These are phyloP conservation scores for Populus nigra DNA, from an alignment of 345 rosid species.

Conservation along the genomic window DNA sequence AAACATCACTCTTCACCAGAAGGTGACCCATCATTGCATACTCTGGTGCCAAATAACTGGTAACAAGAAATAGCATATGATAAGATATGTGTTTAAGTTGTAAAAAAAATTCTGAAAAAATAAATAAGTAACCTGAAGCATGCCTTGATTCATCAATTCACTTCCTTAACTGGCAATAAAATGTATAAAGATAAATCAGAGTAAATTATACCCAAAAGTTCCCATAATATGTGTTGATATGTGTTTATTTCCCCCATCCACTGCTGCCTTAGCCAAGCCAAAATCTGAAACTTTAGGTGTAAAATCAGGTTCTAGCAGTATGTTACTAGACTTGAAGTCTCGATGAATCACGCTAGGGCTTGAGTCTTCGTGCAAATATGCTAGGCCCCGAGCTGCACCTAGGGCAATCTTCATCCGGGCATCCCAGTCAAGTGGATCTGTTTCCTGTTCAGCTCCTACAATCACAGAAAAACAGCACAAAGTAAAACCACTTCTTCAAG, in stretches of 20 bases:
- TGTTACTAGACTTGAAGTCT: slow-evolving; percentile 77
- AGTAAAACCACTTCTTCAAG: background rate
- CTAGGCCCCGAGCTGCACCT: slow-evolving; percentile 75
- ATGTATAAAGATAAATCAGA: background rate
- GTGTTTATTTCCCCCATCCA: slow-evolving; percentile 59
- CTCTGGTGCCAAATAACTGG: slow-evolving; percentile 71
- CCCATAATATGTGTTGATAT: slow-evolving; percentile 78
- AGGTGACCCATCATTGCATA: slow-evolving; percentile 82
- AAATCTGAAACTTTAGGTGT: slow-evolving; percentile 74
- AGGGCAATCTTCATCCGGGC: slow-evolving; percentile 73
- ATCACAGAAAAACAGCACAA: slow-evolving; percentile 10
- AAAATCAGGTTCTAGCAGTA: slow-evolving; percentile 66
- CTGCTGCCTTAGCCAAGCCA: slow-evolving; percentile 69
- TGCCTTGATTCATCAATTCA: background rate
- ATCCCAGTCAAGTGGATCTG: slow-evolving; percentile 59
- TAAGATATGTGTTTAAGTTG: background rate
- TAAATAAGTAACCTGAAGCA: background rate
- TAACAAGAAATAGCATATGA: slow-evolving; percentile 6
- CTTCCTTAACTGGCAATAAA: background rate
- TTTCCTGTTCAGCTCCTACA: slow-evolving; percentile 52
- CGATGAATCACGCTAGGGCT: slow-evolving; percentile 69
- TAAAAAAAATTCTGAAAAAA: background rate
- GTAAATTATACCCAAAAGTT: slow-evolving; percentile 63
- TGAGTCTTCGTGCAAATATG: slow-evolving; percentile 80
- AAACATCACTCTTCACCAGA: slow-evolving; percentile 70